Percentiles rank a stretch among this genome's conserved stretches.
Evolutionary conservation across 306 rosid genomes (phyloP).

Genomic region (Arachis stenosperma): DNA sequence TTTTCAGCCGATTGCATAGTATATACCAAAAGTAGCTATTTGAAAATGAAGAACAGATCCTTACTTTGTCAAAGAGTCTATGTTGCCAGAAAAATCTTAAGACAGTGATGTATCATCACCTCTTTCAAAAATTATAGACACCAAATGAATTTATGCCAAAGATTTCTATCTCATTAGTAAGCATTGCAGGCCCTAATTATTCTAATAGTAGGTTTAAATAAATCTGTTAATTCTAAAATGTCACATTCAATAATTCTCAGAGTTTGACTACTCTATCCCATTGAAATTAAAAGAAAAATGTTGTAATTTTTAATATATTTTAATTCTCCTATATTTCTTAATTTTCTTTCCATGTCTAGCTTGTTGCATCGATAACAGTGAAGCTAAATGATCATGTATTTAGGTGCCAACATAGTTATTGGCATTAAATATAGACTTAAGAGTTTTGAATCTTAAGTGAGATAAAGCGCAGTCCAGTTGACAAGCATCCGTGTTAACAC

Average conservation of each 20-base stretch:
- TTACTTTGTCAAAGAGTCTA: constrained; percentile 36
- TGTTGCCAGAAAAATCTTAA: constrained; percentile 47
- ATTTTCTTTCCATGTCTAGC: too few species aligned
- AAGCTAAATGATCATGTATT: too few species aligned
- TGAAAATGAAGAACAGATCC: constrained; percentile 47
- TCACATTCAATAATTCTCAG: constrained; percentile 19
- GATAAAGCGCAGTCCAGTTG: too few species aligned
- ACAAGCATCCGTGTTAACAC: too few species aligned
- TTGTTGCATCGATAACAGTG: too few species aligned
- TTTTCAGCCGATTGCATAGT: constrained; percentile 70
- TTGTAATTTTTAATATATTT: neutral
- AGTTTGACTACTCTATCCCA: constrained; percentile 8
- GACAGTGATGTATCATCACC: constrained; percentile 39
- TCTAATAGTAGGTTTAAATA: neutral
- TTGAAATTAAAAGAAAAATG: constrained; percentile 29
- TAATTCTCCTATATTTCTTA: too few species aligned
- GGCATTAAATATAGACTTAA: too few species aligned
- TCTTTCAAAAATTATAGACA: constrained; percentile 36
- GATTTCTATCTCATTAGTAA: constrained; percentile 38
- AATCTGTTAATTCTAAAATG: constrained; percentile 7
- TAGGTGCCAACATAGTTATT: too few species aligned
- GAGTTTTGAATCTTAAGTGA: neutral
- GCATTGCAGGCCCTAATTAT: constrained; percentile 4
- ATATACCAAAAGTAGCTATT: constrained; percentile 59
- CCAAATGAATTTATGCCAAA: constrained; percentile 35